These are phyloP conservation scores for Cutaneotrichosporon cavernicola DNA, from an alignment of 1,284 basidiomycete species.

Conservation along the genomic window DNA sequence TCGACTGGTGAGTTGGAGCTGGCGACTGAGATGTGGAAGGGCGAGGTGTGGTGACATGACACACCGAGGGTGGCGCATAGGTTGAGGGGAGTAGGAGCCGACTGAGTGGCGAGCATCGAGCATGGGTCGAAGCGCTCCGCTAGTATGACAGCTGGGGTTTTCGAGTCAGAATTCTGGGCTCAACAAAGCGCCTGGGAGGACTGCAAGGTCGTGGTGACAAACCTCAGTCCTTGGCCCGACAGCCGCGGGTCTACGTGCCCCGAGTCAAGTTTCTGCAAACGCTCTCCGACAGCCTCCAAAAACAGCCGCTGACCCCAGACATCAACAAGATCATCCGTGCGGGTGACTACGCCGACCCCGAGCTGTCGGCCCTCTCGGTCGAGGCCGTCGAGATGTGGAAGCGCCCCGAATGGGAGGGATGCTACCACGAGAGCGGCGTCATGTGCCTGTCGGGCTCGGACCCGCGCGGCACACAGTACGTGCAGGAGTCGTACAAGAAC, in stretches of 20 bases:
- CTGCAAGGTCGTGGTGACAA: background rate
- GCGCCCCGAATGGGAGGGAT: constrained; percentile 63
- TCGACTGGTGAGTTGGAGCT: constrained; percentile 41
- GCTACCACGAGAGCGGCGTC: constrained; percentile 70
- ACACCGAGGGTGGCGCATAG: too few species aligned
- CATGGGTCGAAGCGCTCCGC: too few species aligned
- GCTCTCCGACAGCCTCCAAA: background rate
- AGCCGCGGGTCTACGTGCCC: background rate
- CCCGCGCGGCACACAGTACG: constrained; percentile 36
- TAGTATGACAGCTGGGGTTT: too few species aligned
- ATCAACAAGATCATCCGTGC: constrained; percentile 54
- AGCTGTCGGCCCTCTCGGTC: constrained; percentile 43
- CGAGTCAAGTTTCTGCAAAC: background rate
- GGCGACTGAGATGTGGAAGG: background rate
- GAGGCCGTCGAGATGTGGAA: constrained; percentile 51
- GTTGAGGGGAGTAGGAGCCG: too few species aligned
- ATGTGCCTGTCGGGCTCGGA: constrained; percentile 36
- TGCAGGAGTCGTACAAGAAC: constrained; percentile 42
- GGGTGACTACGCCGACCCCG: constrained; percentile 50
- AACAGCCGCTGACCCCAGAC: constrained; percentile 28
- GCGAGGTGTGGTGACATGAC: background rate
- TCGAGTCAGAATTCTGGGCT: too few species aligned
- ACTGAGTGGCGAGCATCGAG: background rate
- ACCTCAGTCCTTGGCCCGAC: background rate
- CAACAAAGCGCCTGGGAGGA: too few species aligned